Evolutionary conservation across 495 filamentous ascomycete species (phyloP), one percentile per base, ranked within the genome.

Genomic region (Podospora tetraspora): DNA sequence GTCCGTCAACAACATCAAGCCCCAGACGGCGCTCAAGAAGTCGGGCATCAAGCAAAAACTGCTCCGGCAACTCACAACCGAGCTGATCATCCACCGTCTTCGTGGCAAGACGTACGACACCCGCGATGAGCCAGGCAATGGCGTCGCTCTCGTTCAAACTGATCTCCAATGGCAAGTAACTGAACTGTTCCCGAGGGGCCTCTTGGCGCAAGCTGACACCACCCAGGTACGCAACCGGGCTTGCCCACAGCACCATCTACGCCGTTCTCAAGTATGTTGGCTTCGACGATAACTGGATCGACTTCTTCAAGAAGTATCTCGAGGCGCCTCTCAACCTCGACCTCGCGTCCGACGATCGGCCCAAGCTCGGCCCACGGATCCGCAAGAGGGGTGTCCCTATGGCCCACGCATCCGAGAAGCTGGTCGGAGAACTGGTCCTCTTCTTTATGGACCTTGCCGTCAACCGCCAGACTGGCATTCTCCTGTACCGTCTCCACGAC

Each of bases 361-460:
- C 64, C 65, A 43, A 69, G 67, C 68, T 63, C 11, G 76, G 69
- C 60, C 79, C 29, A 6, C 82, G 80, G 29, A 75, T 77, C 3
- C 84, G 88, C 21, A 83, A 78, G 66, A 77, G 85, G 16, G 89
- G 89, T 7, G 79, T 90, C 12, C 88, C 88, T 2, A 88, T 89
- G 75, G 84, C 85, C 23, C 88, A 91, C 72, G 79, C 82, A 10
- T 78, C 89, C 22, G 86, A 87, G 24, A 84, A 88, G 64, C 75
- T 87, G 56, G 82, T 89, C 30, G 87, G 87, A 0, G 89, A 92
- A 66, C 74, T 84, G 1, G 78, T 90, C 9, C 77, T 92, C 1
- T 91, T 90, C 74, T 86, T 85, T 70, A 83, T 91, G 82, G 89
- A 92, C 63, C 85, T 86, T 62, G 82, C 85, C 4, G 83, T 92